These are phyloP conservation scores for Oemleria cerasiformis DNA, from an alignment of 306 rosid species.

Conservation along the genomic window DNA sequence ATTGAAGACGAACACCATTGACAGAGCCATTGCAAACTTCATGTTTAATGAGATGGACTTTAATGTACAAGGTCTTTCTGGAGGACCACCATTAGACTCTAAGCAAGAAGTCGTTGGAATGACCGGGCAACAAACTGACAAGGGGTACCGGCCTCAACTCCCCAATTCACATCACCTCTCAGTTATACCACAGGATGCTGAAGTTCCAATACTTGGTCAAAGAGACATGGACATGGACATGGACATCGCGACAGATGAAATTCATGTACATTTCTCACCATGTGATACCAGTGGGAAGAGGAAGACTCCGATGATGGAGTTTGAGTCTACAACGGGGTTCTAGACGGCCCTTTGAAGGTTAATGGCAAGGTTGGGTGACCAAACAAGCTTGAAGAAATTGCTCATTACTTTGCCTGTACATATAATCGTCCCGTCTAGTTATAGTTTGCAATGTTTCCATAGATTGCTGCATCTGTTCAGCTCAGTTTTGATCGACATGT, in stretches of 20 bases:
- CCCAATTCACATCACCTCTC: background rate
- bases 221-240: constrained; percentile 3
- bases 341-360: constrained; percentile 15
- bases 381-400: no score
- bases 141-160: constrained; percentile 8
- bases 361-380: background rate
- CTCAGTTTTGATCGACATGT: constrained; percentile 33
- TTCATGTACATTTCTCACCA: background rate
- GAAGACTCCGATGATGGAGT: constrained; percentile 32
- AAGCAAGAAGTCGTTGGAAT: constrained; percentile 18
- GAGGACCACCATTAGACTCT: constrained; percentile 25
- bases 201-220: constrained; percentile 40
- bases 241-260: background rate
- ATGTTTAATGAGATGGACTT: constrained; percentile 60
- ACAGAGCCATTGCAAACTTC: constrained; percentile 82
- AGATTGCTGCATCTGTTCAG: constrained; percentile 14
- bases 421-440: constrained; percentile 10
- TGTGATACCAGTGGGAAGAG: constrained; percentile 25
- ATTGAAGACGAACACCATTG: constrained; percentile 63
- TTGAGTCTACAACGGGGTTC: constrained; percentile 20
- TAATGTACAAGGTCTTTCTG: constrained; percentile 31
- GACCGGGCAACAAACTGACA: constrained; percentile 6
- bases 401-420: constrained; percentile 8
- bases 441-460: constrained; percentile 10
- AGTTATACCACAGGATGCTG: constrained; percentile 24